Base-by-base conservation (phyloP, 192 early-diverging fungal species). In the Podila verticillata region DNA sequence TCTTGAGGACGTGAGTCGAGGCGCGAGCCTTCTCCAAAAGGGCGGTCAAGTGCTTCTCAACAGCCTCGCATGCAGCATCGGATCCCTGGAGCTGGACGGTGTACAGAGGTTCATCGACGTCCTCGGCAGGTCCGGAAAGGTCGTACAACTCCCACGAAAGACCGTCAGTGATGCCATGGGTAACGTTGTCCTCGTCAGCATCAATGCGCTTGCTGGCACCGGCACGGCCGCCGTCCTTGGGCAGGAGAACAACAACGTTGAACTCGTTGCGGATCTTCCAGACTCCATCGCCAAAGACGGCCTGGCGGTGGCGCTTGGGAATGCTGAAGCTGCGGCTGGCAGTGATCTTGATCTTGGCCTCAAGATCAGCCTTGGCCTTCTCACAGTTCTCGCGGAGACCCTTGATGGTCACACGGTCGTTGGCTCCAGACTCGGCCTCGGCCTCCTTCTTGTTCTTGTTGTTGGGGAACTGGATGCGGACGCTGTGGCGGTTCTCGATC, bases 401-500 rank as follows among this genome's bases (percentile, higher is more conserved):
- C 57, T 73, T 73, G 68, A 81, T 83, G 15, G 66, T 78, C 35
- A 83, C 73, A 44, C 56, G 62, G n/a, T 82, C 73, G 30, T 68
- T 57, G 28, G 61, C 31, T 24, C 75, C 74, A 60, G 67, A 75
- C 24, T 87, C 91, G 2, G 66, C 80, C 17, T 81, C 51, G 9
- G 51, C 63, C 4, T 66, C 86, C 61, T 85, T 77, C 17, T 91
- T 91, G 32, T 86, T 84, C 68, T 92, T 90, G 56, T 82, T 84
- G 61, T 85, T 84, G 28, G 89, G 88, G 83, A 93, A 89, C 65
- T 90, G 80, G 58, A 92, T 91, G 64, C 87, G 87, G 47, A 93
- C 91, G 17, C 84, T 84, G 75, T 91, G 91, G 28, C 82, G 68
- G 19, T 84, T 86, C 85, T 93, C 89, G 63, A 97, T 84, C 44